Conservation (phyloP, 345 rosid species). For the Syzygium jambos region DNA sequence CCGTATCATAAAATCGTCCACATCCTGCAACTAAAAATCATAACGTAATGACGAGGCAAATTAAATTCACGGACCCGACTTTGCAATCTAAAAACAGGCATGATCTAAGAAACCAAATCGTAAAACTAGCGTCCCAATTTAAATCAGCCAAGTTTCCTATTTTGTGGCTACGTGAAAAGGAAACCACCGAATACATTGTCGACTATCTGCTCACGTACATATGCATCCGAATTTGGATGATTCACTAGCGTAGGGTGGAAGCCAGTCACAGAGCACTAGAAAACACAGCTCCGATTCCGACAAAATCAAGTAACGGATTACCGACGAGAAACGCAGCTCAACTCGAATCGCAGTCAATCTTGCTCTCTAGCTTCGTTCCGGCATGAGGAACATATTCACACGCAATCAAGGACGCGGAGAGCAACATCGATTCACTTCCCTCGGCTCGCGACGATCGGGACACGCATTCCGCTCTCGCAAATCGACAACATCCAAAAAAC, state of each 20-base stretch:
- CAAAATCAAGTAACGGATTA: not conserved
- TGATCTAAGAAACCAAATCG: not conserved
- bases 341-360: not conserved
- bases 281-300: not conserved
- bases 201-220: not conserved
- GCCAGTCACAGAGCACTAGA: not conserved
- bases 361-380: not conserved
- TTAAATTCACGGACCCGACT: not conserved
- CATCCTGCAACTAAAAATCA: conserved; percentile 36
- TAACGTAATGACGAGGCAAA: not conserved
- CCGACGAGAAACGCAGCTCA: not conserved
- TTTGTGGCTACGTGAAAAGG: not conserved
- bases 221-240: not conserved
- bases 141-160: not conserved
- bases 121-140: not conserved
- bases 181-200: not conserved
- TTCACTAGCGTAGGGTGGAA: not conserved
- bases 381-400: not conserved
- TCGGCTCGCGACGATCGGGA: not conserved
- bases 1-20: conserved; percentile 68
- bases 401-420: not conserved
- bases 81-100: not conserved
- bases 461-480: not conserved
- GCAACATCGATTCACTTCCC: not conserved
- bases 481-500: not conserved